Evolutionary conservation across 306 rosid species (phyloP), one percentile per base, ranked within the genome.

Genomic region (Neltuma alba): DNA sequence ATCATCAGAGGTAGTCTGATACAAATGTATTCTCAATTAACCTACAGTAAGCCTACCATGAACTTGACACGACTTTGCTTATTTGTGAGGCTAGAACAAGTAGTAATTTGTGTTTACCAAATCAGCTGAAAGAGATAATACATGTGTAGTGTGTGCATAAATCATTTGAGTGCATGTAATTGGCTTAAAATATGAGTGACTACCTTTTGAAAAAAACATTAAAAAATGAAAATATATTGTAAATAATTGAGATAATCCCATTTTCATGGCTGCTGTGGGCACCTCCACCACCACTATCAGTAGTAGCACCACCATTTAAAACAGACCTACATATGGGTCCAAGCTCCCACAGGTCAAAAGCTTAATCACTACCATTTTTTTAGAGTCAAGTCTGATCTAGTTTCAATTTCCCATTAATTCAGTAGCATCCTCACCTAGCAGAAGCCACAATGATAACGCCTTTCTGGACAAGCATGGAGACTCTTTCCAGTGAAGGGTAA

Each of bases 261-360:
- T 67, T 67, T 38, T 38, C 15, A 64, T 64, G 44, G 70, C 25
- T 64, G 70, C 44, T 2, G 70, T 64, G 38, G 70, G 70, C 25
- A 2, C 16, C 33, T 37, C 72, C 50, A 67, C 31, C 72, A n/a
- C 72, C 72, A 66, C 70, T 16, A 33, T 18, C 42, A 55, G 30
- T 55, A 55, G 7, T 27, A 58, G 20, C 12, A 58, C 18, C 34
- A 58, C 33, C 63, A 57, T 57, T 12, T 12, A 11, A 28, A 27
- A 9, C 65, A 34, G 28, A 20, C 44, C 13, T 64, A 34, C 14
- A 64, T 10, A 34, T 66, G 72, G 50, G 72, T 21, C 72, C 72
- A n/a, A 66, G 33, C 31, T 21, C 33, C 14, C 50, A 6, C 11
- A 4, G 72, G 72, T 66, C 72, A 66, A 66, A 66, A 38, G 47